These are phyloP conservation scores for Tephrocybe rancida DNA, from an alignment of 768 basidiomycete species.

Conservation along the genomic window DNA sequence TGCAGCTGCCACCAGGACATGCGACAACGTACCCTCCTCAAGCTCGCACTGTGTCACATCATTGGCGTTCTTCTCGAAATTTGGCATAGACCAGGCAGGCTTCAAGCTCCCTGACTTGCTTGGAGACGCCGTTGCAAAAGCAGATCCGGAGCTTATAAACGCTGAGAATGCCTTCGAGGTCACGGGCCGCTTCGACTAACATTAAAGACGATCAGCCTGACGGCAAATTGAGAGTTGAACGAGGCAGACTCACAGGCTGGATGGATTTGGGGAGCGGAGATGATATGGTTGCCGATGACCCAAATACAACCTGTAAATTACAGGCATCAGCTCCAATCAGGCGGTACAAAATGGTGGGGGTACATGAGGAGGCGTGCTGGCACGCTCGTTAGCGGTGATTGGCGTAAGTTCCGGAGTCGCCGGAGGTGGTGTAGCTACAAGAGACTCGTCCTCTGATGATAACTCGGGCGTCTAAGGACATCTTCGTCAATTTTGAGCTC, in stretches of 20 bases:
- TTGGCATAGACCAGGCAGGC: constrained; percentile 20
- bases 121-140: constrained; percentile 29
- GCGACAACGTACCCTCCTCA: constrained; percentile 1
- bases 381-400: not conserved
- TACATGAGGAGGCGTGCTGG: constrained; percentile 12
- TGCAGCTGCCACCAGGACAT: constrained; percentile 18
- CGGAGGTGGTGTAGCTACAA: constrained; percentile 6
- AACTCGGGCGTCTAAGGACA: not conserved
- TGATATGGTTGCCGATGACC: constrained; percentile 15
- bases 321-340: not conserved
- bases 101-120: constrained; percentile 9
- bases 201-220: not conserved
- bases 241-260: constrained; percentile 1
- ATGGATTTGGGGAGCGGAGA: constrained; percentile 16
- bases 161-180: constrained; percentile 37
- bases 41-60: not conserved
- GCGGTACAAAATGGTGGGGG: not conserved
- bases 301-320: constrained; percentile 14
- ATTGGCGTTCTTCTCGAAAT: constrained; percentile 1
- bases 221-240: not conserved
- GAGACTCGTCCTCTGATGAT: not conserved
- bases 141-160: constrained; percentile 36
- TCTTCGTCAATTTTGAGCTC: not conserved
- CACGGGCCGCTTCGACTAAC: constrained; percentile 9
- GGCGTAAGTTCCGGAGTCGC: constrained; percentile 12